A percentile compares a stretch with the other conserved stretches of the same genome.
Evolutionary conservation across 176 grass and related monocot genomes (phyloP).

Genomic region (Alopecurus myosuroides): DNA sequence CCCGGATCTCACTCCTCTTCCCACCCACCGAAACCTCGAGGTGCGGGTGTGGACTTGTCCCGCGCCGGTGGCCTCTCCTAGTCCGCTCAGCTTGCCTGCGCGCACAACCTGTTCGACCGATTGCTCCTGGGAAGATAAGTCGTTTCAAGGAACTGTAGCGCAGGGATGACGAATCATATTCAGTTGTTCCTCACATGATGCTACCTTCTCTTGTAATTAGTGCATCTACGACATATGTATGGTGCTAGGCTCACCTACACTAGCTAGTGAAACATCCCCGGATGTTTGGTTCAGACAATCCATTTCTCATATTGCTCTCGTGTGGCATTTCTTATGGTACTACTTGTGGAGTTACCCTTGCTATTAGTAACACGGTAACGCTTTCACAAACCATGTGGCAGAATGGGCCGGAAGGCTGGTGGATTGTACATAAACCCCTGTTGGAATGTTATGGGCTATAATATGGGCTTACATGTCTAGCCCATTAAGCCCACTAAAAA

Average conservation of each 20-base stretch:
- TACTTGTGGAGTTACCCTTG: not conserved
- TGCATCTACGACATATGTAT: not conserved
- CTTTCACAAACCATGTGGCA: conserved; percentile 5
- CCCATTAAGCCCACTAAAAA: too few relatives aligned
- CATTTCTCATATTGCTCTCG: not conserved
- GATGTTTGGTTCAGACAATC: not conserved
- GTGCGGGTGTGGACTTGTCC: not conserved
- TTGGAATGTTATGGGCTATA: too few relatives aligned
- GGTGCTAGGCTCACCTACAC: not conserved
- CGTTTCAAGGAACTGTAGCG: not conserved
- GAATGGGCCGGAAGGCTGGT: conserved; percentile 79
- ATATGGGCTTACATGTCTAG: too few relatives aligned
- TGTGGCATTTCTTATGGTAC: not conserved
- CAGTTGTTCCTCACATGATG: not conserved
- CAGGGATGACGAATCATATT: not conserved
- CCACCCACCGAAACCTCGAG: not conserved
- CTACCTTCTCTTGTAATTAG: not conserved
- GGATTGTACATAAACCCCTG: conserved; percentile 84
- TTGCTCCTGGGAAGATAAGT: not conserved
- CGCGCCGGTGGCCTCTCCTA: not conserved
- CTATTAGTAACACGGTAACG: not conserved
- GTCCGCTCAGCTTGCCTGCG: not conserved
- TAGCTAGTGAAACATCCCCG: not conserved
- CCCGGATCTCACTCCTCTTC: not conserved
- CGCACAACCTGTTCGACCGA: not conserved